These are phyloP conservation scores for Xylaria castorea DNA, from an alignment of 495 filamentous ascomycete species.

Conservation along the genomic window DNA sequence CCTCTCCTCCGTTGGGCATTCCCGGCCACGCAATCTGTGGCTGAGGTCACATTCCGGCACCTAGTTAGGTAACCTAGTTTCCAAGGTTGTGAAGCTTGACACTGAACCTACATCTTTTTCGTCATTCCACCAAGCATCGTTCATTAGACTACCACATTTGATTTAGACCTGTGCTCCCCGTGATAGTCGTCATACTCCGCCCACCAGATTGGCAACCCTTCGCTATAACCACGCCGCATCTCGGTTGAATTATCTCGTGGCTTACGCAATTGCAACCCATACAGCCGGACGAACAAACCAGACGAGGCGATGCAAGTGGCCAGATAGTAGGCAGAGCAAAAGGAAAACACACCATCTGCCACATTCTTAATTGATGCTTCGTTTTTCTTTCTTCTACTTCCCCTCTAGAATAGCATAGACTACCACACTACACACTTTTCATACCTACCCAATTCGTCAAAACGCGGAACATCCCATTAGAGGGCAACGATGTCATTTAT, in stretches of 20 bases:
- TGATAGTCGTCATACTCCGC: constrained; percentile 22
- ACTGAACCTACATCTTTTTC: constrained; percentile 6
- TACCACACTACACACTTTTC: not conserved
- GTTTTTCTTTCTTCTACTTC: constrained; percentile 7
- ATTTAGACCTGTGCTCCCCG: not conserved
- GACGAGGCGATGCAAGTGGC: constrained; percentile 29
- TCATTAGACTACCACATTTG: not conserved
- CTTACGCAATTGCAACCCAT: not conserved
- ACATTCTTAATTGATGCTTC: not conserved
- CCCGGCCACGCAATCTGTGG: constrained; percentile 21
- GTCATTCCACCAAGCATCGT: constrained; percentile 10
- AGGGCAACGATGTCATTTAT: constrained; percentile 58
- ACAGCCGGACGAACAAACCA: not conserved
- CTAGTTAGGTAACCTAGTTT: not conserved
- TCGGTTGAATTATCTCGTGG: constrained; percentile 6
- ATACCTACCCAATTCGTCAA: not conserved
- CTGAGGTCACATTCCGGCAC: not conserved
- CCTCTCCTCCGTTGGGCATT: not conserved
- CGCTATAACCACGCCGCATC: not conserved
- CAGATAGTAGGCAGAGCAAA: not conserved
- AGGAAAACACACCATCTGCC: not conserved
- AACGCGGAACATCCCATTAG: not conserved
- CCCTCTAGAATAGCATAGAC: not conserved
- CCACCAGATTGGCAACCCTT: constrained; percentile 19
- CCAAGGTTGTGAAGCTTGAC: constrained; percentile 5